Base-by-base conservation (phyloP, 768 basidiomycete genomes). In the Phaeotremella skinneri region DNA sequence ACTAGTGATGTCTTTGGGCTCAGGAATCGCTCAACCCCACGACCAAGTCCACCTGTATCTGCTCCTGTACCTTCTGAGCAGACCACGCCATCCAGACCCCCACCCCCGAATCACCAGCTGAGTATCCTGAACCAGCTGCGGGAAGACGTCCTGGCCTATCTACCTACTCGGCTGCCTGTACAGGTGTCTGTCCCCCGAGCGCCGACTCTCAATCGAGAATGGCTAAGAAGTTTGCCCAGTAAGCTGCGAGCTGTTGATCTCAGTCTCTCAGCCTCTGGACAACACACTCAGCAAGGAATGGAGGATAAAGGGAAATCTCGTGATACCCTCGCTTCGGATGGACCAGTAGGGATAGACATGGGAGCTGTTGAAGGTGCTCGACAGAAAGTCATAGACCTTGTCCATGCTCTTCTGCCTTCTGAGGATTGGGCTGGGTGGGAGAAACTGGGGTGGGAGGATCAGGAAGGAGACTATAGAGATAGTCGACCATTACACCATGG, bases 391-490 rank as follows among this genome's bases (percentile, higher is more conserved):
- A 60, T 73, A 17, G 63, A 67, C 6, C 52, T 76, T 14, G 72
- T 76, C 0, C 67, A 72, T 52, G 59, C 67, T 3, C 39, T 73
- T 2, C 55, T 76, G n/a, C 75, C 75, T 2, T 71, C 70, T 0
- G 75, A 76, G 42, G 72, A 76, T 30, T 76, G 75, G 75, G 69
- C 66, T 49, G 75, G 75, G 27, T 76, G 75, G 75, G 73, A 76
- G 53, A 59, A 58, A 32, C 55, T 76, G 27, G 75, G 75, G 2
- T 76, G 75, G 75, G 73, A 74, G 55, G 75, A 74, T 23, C 63
- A 63, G 41, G 64, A 64, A 27, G 55, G 61, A 14, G 54, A 69
- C 23, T 7, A 7, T 7, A 7, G 34, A 37, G 57, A 60, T 54
- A 42, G 23, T 11, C 34, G 25, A 23, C 52, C 50, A 21, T 55